phyloP scores from a whole-genome alignment of 306 rosid species.

The Macrotyloma uniflorum region DNA sequence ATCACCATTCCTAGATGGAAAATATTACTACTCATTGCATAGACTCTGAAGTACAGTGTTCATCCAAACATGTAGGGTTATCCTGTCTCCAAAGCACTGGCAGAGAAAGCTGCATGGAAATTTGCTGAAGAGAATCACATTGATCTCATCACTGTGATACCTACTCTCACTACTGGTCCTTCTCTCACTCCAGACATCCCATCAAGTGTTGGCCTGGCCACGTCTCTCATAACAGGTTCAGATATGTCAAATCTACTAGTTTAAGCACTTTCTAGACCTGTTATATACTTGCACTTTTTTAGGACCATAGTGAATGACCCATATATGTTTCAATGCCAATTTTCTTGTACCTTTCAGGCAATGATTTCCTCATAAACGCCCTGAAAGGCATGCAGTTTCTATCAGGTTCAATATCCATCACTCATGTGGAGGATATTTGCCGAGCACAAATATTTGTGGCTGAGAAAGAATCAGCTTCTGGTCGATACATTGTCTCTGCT shows the following conservation, averaged over 20 bases:
- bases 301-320: neutral
- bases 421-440: constrained; percentile 81
- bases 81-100: constrained; percentile 69
- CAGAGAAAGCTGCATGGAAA: constrained; percentile 83
- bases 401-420: constrained; percentile 67
- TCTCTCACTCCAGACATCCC: constrained; percentile 73
- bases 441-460: constrained; percentile 77
- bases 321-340: constrained; percentile 9
- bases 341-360: constrained; percentile 51
- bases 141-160: constrained; percentile 81
- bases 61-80: constrained; percentile 63
- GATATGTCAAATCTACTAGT: neutral
- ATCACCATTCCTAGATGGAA: neutral
- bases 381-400: constrained; percentile 75
- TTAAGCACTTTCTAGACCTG: neutral
- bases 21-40: neutral
- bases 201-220: constrained; percentile 56
- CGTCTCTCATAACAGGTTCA: constrained; percentile 64
- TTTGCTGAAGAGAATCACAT: constrained; percentile 70
- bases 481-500: constrained; percentile 71
- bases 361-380: constrained; percentile 60
- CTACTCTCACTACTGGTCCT: constrained; percentile 67
- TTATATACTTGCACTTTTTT: neutral
- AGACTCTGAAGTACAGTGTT: neutral
- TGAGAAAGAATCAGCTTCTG: constrained; percentile 81